Conservation (phyloP, 441 rosid species). For the Pelargonium australe region DNA sequence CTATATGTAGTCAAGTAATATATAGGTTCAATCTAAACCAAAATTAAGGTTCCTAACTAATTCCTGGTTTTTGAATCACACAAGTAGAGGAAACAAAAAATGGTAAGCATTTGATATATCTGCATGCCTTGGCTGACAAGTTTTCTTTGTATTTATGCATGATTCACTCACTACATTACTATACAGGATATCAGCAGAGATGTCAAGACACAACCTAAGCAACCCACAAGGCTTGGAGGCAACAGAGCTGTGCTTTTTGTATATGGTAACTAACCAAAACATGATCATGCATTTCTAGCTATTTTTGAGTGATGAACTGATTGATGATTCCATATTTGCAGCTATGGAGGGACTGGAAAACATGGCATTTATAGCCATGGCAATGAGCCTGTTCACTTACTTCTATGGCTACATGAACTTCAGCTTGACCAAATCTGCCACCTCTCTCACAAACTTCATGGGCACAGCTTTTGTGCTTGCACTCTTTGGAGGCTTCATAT, state of each 20-base stretch:
- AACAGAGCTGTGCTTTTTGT: conserved; percentile 43
- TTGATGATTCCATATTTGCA: conserved; percentile 16
- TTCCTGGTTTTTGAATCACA: no score
- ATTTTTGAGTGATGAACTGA: neutral
- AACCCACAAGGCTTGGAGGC: conserved; percentile 29
- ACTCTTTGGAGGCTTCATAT: conserved; percentile 57
- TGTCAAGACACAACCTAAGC: conserved; percentile 21
- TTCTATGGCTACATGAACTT: conserved; percentile 62
- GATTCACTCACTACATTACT: neutral
- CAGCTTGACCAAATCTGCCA: conserved; percentile 53
- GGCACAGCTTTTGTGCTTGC: conserved; percentile 49
- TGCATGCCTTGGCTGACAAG: no score
- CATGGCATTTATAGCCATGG: conserved; percentile 48
- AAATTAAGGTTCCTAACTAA: no score
- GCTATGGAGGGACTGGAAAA: conserved; percentile 50
- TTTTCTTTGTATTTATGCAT: no score
- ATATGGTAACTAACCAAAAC: conserved; percentile 28
- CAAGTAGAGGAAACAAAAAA: no score
- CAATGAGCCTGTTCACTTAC: conserved; percentile 45
- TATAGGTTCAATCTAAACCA: no score
- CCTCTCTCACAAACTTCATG: conserved; percentile 51
- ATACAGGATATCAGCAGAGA: conserved; percentile 27
- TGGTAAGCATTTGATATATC: no score
- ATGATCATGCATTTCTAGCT: neutral
- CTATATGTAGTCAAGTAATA: no score